These are phyloP conservation scores for Colletotrichum endophyticum DNA, from an alignment of 2,329 filamentous ascomycete genomes.

Conservation along the genomic window DNA sequence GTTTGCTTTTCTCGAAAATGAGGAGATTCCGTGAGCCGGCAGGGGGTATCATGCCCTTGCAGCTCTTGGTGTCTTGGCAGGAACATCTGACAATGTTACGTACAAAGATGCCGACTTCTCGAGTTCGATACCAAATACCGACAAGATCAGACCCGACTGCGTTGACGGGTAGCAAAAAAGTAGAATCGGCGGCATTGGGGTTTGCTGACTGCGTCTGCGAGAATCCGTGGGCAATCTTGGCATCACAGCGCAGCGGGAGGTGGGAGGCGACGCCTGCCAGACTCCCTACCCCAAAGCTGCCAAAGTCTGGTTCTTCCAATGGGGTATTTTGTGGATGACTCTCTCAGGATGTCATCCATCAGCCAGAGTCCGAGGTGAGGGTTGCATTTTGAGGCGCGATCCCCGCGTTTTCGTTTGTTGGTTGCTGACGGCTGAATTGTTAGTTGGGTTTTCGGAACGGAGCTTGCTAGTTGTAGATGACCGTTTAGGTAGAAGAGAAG, in stretches of 20 bases:
- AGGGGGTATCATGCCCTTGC: not conserved
- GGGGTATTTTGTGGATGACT: not conserved
- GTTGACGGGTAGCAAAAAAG: not conserved
- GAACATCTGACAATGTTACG: not conserved
- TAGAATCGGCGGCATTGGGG: not conserved
- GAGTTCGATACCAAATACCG: not conserved
- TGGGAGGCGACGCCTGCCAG: not conserved
- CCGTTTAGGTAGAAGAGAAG: not conserved
- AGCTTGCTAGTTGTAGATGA: not conserved
- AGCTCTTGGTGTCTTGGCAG: not conserved
- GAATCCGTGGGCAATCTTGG: not conserved
- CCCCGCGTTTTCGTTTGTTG: not conserved
- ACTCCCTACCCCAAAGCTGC: not conserved
- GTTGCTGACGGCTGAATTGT: not conserved
- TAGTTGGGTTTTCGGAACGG: not conserved
- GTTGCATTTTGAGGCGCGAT: not conserved
- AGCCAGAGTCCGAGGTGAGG: not conserved
- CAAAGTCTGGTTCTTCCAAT: not conserved
- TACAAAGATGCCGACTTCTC: not conserved
- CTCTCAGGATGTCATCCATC: not conserved
- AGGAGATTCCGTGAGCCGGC: not conserved
- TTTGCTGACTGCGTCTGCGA: not conserved
- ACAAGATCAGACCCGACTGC: not conserved
- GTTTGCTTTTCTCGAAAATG: not conserved
- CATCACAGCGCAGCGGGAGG: not conserved